phyloP scores from a whole-genome alignment of 2,329 filamentous ascomycete species.

The Cytospora schulzeri region DNA sequence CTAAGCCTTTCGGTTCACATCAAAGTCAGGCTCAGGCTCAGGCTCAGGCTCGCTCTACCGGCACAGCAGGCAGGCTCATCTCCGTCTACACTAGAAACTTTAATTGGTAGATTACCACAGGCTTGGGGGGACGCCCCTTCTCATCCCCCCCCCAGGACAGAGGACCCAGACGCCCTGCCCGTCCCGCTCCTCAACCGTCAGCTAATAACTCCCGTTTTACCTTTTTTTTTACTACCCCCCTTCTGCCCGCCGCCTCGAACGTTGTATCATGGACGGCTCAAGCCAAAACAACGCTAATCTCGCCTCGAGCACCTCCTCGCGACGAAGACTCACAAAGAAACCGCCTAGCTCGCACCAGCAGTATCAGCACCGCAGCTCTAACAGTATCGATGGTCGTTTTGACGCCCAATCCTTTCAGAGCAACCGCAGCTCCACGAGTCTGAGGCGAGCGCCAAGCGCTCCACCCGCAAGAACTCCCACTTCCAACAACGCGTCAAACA shows the following conservation, averaged over 20 bases:
- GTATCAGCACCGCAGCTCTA: conserved; percentile 49
- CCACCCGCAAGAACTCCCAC: conserved; percentile 52
- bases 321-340: conserved; percentile 66
- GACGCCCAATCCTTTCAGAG: conserved; percentile 61
- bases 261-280: conserved; percentile 48
- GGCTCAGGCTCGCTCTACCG: conserved; percentile 10
- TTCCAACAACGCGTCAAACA: conserved; percentile 52
- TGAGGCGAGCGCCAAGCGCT: conserved; percentile 63
- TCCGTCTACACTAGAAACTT: conserved; percentile 6
- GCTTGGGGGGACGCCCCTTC: conserved; percentile 24
- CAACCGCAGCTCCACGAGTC: conserved; percentile 65
- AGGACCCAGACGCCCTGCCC: conserved; percentile 20
- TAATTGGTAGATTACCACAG: conserved; percentile 21
- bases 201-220: conserved; percentile 27
- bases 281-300: conserved; percentile 41
- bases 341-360: conserved; percentile 51
- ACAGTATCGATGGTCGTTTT: conserved; percentile 55
- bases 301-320: conserved; percentile 52
- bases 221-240: conserved; percentile 16
- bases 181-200: conserved; percentile 26
- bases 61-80: conserved; percentile 18
- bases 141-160: conserved; percentile 19
- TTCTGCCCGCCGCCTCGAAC: conserved; percentile 18
- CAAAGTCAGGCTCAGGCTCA: conserved; percentile 10
- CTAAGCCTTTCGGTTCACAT: conserved; percentile 6